Evolutionary conservation across 371 early-diverging fungal genomes (phyloP).

Genomic region (Umbelopsis sp.): DNA sequence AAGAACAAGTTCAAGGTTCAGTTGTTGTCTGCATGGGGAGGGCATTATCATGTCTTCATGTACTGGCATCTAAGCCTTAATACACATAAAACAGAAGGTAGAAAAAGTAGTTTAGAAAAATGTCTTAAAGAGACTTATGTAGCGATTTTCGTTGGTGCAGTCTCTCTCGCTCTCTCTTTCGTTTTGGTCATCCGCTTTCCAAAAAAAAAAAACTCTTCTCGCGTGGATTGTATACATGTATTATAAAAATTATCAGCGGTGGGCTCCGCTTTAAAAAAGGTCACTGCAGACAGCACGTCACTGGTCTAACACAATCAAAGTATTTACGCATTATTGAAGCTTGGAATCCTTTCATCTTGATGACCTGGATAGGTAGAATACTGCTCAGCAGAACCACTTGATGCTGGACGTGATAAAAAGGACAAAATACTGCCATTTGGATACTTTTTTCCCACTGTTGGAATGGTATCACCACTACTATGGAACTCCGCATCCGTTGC

Average conservation of each 20-base stretch:
- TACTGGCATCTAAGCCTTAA: background rate
- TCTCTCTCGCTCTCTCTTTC: too few species aligned
- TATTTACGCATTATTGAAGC: background rate
- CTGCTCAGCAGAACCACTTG: background rate
- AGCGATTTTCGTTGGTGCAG: too few species aligned
- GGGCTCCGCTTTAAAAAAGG: constrained; percentile 3
- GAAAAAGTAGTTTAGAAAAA: too few species aligned
- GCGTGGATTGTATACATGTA: constrained; percentile 8
- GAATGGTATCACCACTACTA: background rate
- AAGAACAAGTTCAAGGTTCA: constrained; percentile 43
- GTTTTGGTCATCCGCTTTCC: too few species aligned
- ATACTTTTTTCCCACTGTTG: constrained; percentile 7
- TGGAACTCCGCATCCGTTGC: constrained; percentile 2
- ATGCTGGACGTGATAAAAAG: background rate
- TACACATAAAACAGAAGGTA: background rate
- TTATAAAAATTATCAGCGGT: background rate
- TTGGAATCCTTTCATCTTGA: background rate
- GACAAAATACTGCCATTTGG: background rate
- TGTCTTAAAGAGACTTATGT: too few species aligned
- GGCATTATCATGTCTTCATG: constrained; percentile 13
- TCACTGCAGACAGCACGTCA: too few species aligned
- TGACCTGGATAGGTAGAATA: background rate
- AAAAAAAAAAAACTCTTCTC: constrained; percentile 5
- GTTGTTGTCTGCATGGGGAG: constrained; percentile 7
- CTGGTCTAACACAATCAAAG: too few species aligned